Percentiles rank a stretch among this genome's conserved stretches.
Evolutionary conservation across 768 basidiomycete species (phyloP).

Genomic region (Kwoniella mangroviensis): DNA sequence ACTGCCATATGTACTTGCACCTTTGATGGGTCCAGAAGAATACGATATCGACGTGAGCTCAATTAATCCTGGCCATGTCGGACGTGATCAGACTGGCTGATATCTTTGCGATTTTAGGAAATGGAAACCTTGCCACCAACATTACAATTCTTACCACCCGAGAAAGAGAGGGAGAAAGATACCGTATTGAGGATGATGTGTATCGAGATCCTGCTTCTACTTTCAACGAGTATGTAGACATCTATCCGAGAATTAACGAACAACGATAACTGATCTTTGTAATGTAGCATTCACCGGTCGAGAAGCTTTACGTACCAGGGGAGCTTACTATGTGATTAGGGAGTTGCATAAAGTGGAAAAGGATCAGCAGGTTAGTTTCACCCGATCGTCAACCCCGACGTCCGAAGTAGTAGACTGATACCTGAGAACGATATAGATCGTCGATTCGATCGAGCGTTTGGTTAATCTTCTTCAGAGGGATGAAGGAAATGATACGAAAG

Average conservation of each 20-base stretch:
- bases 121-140: slow-evolving; percentile 83
- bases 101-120: slow-evolving; percentile 62
- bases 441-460: slow-evolving; percentile 83
- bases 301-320: slow-evolving; percentile 74
- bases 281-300: slow-evolving; percentile 73
- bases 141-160: slow-evolving; percentile 83
- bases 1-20: slow-evolving; percentile 81
- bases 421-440: slow-evolving; percentile 63
- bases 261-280: neutral
- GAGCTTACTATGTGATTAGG: slow-evolving; percentile 84
- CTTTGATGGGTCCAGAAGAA: slow-evolving; percentile 93
- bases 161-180: slow-evolving; percentile 83
- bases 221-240: slow-evolving; percentile 69
- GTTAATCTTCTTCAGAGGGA: slow-evolving; percentile 72
- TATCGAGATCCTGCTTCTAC: slow-evolving; percentile 84
- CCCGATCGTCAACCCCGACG: neutral
- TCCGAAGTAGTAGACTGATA: neutral
- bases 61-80: neutral
- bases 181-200: slow-evolving; percentile 74
- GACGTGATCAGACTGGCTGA: neutral
- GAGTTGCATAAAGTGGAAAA: slow-evolving; percentile 76
- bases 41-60: slow-evolving; percentile 80
- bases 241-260: slow-evolving; percentile 4
- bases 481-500: slow-evolving; percentile 56
- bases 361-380: slow-evolving; percentile 69